Conservation (phyloP, 2,329 filamentous ascomycete species). For the Neoascochyta sp. region DNA sequence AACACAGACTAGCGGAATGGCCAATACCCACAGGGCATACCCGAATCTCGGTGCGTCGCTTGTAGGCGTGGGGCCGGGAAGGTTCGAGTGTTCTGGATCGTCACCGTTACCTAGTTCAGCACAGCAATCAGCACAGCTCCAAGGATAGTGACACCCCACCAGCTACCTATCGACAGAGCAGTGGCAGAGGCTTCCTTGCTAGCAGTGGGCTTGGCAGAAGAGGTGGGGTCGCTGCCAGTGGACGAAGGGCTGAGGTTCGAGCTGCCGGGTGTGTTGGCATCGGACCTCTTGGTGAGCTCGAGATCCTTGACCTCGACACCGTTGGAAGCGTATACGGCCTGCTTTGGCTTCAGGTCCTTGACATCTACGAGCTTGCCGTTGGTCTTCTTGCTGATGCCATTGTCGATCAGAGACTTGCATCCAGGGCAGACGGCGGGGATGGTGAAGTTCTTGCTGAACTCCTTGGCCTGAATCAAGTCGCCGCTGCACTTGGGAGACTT, state of each 20-base stretch:
- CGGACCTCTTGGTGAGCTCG: constrained; percentile 52
- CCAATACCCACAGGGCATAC: no score
- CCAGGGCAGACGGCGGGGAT: constrained; percentile 66
- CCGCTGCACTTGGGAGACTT: constrained; percentile 61
- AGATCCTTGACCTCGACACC: constrained; percentile 61
- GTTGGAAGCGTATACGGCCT: constrained; percentile 55
- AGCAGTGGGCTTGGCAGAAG: constrained; percentile 13
- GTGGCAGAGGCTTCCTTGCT: constrained; percentile 16
- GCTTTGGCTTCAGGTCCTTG: constrained; percentile 52
- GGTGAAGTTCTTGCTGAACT: constrained; percentile 76
- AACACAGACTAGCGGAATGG: no score
- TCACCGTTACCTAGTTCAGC: constrained; percentile 6
- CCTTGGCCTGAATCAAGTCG: constrained; percentile 60
- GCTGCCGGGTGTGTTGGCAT: constrained; percentile 55
- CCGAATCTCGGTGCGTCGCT: constrained; percentile 2
- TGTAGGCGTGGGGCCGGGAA: no score
- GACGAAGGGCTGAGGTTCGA: constrained; percentile 24
- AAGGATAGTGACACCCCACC: constrained; percentile 6
- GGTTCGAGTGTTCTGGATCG: no score
- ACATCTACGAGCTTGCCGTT: constrained; percentile 56
- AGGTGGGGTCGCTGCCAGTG: constrained; percentile 4
- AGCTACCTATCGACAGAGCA: constrained; percentile 7
- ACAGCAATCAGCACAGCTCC: constrained; percentile 8
- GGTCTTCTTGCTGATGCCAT: constrained; percentile 65
- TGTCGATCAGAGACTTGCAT: constrained; percentile 70